These are phyloP conservation scores for Entamoeba moshkovskii DNA, from an alignment of 208 protist genomes.

Conservation along the genomic window DNA sequence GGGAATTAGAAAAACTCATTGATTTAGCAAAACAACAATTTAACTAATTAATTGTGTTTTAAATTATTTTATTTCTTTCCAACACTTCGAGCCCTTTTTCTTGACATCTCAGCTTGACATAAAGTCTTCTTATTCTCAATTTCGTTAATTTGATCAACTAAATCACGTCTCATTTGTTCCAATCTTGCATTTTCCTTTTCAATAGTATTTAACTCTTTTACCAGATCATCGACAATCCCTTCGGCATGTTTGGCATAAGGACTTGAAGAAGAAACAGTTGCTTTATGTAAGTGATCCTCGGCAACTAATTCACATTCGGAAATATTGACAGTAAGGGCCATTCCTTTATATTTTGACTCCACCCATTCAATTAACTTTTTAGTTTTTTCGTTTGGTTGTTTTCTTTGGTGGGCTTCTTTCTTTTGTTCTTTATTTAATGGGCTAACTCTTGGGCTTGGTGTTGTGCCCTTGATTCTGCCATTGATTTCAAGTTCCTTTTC, in stretches of 20 bases:
- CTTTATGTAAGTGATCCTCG: neutral
- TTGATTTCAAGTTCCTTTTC: neutral
- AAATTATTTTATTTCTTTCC: no score
- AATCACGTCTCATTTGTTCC: neutral
- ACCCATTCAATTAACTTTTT: neutral
- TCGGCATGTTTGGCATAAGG: neutral
- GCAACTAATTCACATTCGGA: neutral
- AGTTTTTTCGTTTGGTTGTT: neutral
- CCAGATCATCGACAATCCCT: neutral
- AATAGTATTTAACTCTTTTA: neutral
- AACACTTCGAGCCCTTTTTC: no score
- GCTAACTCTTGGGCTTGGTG: neutral
- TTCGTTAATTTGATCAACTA: no score
- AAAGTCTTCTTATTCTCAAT: no score
- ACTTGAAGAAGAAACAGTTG: neutral
- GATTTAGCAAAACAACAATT: no score
- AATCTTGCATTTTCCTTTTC: neutral
- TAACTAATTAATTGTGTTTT: no score
- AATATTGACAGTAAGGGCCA: neutral
- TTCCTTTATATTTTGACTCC: neutral
- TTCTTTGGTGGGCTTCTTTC: neutral
- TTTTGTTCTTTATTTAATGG: neutral
- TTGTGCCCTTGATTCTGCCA: neutral
- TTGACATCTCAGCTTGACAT: no score
- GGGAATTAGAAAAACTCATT: no score